phyloP scores from a whole-genome alignment of 2,329 filamentous ascomycete species.

The Berkeleyomyces basicola region DNA sequence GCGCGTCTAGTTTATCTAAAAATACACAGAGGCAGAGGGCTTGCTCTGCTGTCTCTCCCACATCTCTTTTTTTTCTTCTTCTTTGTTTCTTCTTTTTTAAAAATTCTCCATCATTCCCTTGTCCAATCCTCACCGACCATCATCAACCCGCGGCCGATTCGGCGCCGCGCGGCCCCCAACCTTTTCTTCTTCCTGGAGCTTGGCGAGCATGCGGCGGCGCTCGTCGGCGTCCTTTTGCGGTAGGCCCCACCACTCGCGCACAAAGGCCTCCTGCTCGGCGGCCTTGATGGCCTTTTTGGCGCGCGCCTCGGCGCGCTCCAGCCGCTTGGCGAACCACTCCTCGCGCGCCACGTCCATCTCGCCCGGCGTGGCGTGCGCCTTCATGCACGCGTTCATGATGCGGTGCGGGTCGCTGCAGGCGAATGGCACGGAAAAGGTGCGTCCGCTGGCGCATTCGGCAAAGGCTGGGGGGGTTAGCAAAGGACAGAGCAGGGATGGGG shows the following conservation, averaged over 20 bases:
- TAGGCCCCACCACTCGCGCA: slow-evolving; percentile 52
- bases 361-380: slow-evolving; percentile 62
- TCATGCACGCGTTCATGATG: slow-evolving; percentile 90
- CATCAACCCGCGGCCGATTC: slow-evolving; percentile 18
- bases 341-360: slow-evolving; percentile 79
- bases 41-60: background rate
- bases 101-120: background rate
- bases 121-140: background rate
- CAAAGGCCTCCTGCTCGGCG: slow-evolving; percentile 46
- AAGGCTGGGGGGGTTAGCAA: slow-evolving; percentile 44
- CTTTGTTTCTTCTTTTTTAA: no score
- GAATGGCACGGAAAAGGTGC: slow-evolving; percentile 78
- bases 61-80: background rate
- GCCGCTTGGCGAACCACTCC: slow-evolving; percentile 75
- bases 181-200: slow-evolving; percentile 32
- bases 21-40: background rate
- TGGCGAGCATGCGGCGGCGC: slow-evolving; percentile 34
- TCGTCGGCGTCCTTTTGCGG: slow-evolving; percentile 38
- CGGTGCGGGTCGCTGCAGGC: slow-evolving; percentile 64
- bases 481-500: no score
- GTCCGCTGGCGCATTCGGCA: slow-evolving; percentile 71
- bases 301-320: slow-evolving; percentile 51
- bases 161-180: slow-evolving; percentile 35
- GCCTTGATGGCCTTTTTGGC: slow-evolving; percentile 43
- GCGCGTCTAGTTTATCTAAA: slow-evolving; percentile 3